Evolutionary conservation across 495 filamentous ascomycete species (phyloP).

Genomic region (Polyplosphaeria fusca): DNA sequence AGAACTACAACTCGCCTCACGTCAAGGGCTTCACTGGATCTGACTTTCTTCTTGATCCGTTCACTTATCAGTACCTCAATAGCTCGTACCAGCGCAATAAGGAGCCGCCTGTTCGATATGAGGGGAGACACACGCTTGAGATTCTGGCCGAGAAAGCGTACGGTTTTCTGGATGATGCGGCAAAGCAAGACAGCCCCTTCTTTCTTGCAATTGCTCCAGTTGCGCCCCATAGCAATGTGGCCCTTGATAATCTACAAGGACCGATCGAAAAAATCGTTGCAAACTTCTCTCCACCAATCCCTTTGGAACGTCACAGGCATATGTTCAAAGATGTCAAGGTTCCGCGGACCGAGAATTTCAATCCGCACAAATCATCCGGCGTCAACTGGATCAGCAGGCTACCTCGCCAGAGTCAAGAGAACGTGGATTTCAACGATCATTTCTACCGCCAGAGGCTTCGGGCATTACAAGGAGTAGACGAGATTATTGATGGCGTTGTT

Average conservation of each 20-base stretch:
- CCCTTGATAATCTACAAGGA: conserved; percentile 32
- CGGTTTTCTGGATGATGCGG: conserved; percentile 62
- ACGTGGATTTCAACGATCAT: conserved; percentile 63
- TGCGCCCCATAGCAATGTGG: conserved; percentile 62
- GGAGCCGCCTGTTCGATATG: conserved; percentile 42
- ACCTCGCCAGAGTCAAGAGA: conserved; percentile 50
- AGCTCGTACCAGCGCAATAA: conserved; percentile 62
- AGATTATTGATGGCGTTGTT: conserved; percentile 61
- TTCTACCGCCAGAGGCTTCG: conserved; percentile 64
- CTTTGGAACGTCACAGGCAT: conserved; percentile 43
- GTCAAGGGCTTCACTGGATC: conserved; percentile 53
- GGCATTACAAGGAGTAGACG: conserved; percentile 65
- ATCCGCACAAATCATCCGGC: conserved; percentile 48
- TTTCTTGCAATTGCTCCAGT: conserved; percentile 66
- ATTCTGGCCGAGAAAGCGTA: conserved; percentile 61
- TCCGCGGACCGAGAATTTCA: conserved; percentile 52
- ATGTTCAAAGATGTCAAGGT: conserved; percentile 49
- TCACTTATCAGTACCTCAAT: conserved; percentile 69
- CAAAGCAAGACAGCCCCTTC: conserved; percentile 55
- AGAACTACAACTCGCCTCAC: conserved; percentile 47
- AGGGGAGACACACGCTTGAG: conserved; percentile 55
- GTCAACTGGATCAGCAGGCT: conserved; percentile 61
- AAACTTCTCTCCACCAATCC: conserved; percentile 29
- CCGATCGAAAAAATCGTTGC: conserved; percentile 29
- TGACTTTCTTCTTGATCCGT: conserved; percentile 70